Conservation (phyloP, 2,329 filamentous ascomycete genomes). For the Hymenoscyphus scutula region DNA sequence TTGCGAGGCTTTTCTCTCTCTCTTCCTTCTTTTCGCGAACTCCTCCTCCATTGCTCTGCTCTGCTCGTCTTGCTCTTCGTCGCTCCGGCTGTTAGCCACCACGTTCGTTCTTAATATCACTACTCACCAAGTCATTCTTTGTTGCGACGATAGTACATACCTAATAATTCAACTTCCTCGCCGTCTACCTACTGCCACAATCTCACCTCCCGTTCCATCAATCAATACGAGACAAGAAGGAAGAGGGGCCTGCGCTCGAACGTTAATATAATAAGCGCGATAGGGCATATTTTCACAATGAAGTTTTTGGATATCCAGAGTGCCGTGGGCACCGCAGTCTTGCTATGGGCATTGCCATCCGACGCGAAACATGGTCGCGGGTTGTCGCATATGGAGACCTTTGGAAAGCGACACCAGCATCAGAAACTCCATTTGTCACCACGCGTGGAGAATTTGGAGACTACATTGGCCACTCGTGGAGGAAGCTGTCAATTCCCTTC, state of each 20-base stretch:
- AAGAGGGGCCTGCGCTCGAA: not conserved
- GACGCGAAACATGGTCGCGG: slow-evolving; percentile 30
- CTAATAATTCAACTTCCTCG: not conserved
- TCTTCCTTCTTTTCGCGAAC: not conserved
- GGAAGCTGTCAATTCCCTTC: slow-evolving; percentile 62
- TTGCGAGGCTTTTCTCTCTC: slow-evolving; percentile 3
- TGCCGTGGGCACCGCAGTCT: slow-evolving; percentile 49
- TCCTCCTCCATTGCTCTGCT: not conserved
- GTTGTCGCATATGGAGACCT: slow-evolving; percentile 27
- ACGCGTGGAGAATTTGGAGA: slow-evolving; percentile 22
- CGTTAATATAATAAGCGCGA: not conserved
- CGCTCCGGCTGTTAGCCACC: slow-evolving; percentile 11
- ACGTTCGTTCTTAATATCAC: slow-evolving; percentile 7
- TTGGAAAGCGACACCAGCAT: slow-evolving; percentile 29
- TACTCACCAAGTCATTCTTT: slow-evolving; percentile 7
- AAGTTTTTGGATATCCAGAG: slow-evolving; percentile 51
- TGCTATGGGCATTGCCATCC: slow-evolving; percentile 40
- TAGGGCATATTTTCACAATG: slow-evolving; percentile 42
- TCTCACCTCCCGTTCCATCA: too few species aligned
- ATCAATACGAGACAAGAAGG: not conserved
- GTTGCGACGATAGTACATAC: not conserved
- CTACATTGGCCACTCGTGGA: slow-evolving; percentile 30
- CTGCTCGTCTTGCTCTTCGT: slow-evolving; percentile 9
- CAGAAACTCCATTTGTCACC: slow-evolving; percentile 28
- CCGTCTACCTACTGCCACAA: not conserved